These are phyloP conservation scores for Leishmania major DNA, from an alignment of 208 protist species.

Conservation along the genomic window DNA sequence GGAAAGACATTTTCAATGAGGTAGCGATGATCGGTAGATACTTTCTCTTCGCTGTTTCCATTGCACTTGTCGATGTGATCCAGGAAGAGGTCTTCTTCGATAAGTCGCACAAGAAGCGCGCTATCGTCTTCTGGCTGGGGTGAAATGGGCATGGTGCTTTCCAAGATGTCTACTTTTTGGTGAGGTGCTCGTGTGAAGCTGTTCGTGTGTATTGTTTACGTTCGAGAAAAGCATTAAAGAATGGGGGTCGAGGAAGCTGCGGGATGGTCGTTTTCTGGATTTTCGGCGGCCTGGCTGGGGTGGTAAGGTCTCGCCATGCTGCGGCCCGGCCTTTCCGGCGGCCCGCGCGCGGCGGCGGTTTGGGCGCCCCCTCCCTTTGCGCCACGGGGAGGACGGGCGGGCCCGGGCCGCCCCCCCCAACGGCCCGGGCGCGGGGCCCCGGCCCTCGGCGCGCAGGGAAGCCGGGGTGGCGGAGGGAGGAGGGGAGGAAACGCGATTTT, in stretches of 20 bases:
- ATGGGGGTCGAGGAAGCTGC: no score
- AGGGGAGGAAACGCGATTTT: no score
- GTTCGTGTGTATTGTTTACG: neutral
- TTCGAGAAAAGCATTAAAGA: neutral
- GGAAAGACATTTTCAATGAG: conserved; percentile 75
- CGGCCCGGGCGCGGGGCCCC: no score
- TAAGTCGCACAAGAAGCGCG: conserved; percentile 40
- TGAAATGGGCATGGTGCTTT: neutral
- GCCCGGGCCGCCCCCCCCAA: no score
- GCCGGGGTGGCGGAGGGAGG: no score
- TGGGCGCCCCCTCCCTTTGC: no score
- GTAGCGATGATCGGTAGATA: conserved; percentile 46
- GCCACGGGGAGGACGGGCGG: no score
- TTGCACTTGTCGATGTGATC: conserved; percentile 33
- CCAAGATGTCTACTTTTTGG: neutral
- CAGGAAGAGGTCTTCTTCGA: conserved; percentile 78
- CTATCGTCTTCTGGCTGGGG: neutral
- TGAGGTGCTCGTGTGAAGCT: neutral
- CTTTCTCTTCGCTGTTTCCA: conserved; percentile 3
- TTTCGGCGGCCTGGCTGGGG: neutral
- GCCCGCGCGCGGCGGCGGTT: no score
- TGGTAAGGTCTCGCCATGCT: neutral
- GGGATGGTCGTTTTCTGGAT: neutral
- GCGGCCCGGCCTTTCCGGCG: no score
- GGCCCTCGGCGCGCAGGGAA: no score